Evolutionary conservation across 2,329 filamentous ascomycete species (phyloP).

Genomic region (Mycosphaerelloides madeirae): DNA sequence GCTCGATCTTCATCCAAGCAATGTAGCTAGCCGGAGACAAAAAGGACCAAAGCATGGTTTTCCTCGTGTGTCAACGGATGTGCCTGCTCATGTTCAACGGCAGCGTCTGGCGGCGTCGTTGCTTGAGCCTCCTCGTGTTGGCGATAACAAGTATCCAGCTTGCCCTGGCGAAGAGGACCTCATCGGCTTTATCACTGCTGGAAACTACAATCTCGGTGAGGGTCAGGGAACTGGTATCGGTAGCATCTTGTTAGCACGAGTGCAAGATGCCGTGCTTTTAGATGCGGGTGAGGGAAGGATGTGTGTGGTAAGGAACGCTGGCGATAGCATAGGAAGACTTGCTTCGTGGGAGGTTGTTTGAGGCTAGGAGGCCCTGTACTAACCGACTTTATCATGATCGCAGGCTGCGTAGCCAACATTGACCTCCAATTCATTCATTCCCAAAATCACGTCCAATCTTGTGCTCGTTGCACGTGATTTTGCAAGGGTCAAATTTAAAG

Average conservation of each 20-base stretch:
- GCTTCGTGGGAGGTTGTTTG: conserved; percentile 68
- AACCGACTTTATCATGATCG: no score
- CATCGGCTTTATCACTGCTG: conserved; percentile 85
- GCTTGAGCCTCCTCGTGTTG: conserved; percentile 39
- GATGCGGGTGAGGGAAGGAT: conserved; percentile 46
- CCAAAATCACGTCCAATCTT: no score
- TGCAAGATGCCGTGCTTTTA: conserved; percentile 40
- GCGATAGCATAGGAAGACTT: conserved; percentile 72
- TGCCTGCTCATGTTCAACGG: conserved; percentile 43
- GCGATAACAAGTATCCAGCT: conserved; percentile 50
- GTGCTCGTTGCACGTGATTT: no score
- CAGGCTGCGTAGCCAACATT: no score
- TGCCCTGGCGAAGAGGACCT: conserved; percentile 73
- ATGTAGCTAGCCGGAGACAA: conserved; percentile 21
- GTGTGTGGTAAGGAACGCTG: conserved; percentile 78
- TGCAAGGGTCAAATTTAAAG: no score
- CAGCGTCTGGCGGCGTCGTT: conserved; percentile 39
- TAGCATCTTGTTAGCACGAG: conserved; percentile 58
- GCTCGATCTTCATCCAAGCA: conserved; percentile 54
- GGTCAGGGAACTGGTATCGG: conserved; percentile 74
- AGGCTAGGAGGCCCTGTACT: no score
- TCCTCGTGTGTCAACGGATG: conserved; percentile 29
- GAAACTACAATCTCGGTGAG: conserved; percentile 72
- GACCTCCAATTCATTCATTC: no score
- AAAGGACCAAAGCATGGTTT: conserved; percentile 20